These are phyloP conservation scores for Cylindricascospora bacillispora DNA, from an alignment of 1,139 yeast genomes.

Conservation along the genomic window DNA sequence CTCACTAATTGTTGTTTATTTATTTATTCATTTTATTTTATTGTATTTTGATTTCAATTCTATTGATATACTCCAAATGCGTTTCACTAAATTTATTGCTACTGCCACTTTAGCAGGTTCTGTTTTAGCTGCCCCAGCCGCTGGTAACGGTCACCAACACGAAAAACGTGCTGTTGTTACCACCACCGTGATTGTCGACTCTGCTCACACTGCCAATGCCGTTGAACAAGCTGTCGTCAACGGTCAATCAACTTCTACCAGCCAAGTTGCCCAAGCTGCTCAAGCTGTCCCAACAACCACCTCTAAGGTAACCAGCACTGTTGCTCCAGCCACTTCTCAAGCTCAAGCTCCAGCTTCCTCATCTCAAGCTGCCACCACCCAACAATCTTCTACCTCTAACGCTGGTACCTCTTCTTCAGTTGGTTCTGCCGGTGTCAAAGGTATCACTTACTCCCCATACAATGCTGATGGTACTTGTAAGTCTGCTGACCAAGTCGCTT, in stretches of 20 bases:
- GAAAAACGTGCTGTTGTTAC: conserved; percentile 38
- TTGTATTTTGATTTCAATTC: no score
- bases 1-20: no score
- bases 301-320: conserved; percentile 15
- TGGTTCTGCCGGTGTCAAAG: conserved; percentile 35
- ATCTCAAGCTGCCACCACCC: conserved; percentile 15
- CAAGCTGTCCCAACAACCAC: conserved; percentile 12
- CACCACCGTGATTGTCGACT: conserved; percentile 25
- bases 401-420: conserved; percentile 22
- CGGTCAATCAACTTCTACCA: conserved; percentile 13
- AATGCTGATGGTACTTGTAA: conserved; percentile 61
- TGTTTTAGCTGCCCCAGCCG: conserved; percentile 28
- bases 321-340: conserved; percentile 7
- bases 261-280: conserved; percentile 20
- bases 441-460: conserved; percentile 80
- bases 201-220: conserved; percentile 8
- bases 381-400: conserved; percentile 19
- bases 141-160: conserved; percentile 21
- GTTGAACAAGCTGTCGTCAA: conserved; percentile 10
- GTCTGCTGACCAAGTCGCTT: conserved; percentile 41
- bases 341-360: conserved; percentile 14
- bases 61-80: no score
- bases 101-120: conserved; percentile 28
- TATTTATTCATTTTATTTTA: no score
- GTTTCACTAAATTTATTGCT: conserved; percentile 25